Base-by-base conservation (phyloP, 73 alveolate genomes). In the Paraurostyla sp. region DNA sequence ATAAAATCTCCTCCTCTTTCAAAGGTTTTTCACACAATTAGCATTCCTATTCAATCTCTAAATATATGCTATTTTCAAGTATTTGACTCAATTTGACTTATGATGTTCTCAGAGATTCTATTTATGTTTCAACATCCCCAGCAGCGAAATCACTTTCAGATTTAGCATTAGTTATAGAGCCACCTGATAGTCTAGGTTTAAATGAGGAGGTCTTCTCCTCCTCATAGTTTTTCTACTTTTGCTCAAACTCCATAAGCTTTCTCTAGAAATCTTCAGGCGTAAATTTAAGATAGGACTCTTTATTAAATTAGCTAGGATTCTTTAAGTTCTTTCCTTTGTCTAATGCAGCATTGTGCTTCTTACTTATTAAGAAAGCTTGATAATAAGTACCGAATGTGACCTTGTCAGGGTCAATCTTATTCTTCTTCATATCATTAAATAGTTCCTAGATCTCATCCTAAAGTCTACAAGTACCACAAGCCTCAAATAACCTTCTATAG, bases 381-480 rank as follows among this genome's bases (percentile, higher is more conserved):
- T 60, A 84, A 60, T 91, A 91, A 22, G 85, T 86, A 32, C 91
- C 93, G 59, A 85, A 91, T 9, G 96, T 91, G 18, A 59, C 91
- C 32, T 92, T 91, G 42, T 91, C 96, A 16, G 96, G 96, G 68
- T 91, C 95, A 25, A 93, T 90, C 6, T 89, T 88, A 48, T 83
- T 50, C 0, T 76, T 62, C 51, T 93, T 93, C 94, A 93, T 84
- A 52, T 91, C 94, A 29, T 89, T 82, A 38, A 68, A 90, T n/a
- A 93, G 82, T 13, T 87, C 86, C 15, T 49, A 35, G 23, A 89
- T 92, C 33, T 90, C 93, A 2, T 90, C 97, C 29, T 49, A 50
- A 32, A 93, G 83, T 60, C 83, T 87, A 60, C 97, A 93, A n/a
- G 80, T 63, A 27, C 95, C 94, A 71, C 97, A 93, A 30, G 97